Evolutionary conservation across 2,329 filamentous ascomycete genomes (phyloP).

Genomic region (Fusarium multiceps): DNA sequence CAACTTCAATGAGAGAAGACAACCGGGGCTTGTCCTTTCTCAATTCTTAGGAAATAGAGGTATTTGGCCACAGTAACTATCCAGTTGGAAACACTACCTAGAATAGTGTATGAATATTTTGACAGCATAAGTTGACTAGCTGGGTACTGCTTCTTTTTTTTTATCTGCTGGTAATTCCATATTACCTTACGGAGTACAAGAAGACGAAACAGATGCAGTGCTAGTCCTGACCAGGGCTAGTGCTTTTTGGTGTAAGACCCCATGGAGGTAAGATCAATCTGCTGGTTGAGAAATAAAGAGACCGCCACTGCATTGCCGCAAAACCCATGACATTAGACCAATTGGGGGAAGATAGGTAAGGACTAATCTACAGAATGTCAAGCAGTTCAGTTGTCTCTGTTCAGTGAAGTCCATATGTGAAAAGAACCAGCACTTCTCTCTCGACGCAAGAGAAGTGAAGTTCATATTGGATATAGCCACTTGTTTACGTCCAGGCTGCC

Average conservation of each 20-base stretch:
- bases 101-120: not conserved
- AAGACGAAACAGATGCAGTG: not conserved
- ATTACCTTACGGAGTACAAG: no score
- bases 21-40: not conserved
- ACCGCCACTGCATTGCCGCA: not conserved
- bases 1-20: not conserved
- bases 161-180: no score
- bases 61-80: not conserved
- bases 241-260: not conserved
- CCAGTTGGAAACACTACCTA: not conserved
- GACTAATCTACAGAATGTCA: not conserved
- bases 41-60: not conserved
- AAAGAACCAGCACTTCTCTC: not conserved
- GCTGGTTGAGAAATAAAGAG: not conserved
- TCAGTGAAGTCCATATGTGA: not conserved
- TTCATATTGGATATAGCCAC: not conserved
- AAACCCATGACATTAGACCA: not conserved
- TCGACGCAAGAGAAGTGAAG: not conserved
- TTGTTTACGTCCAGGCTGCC: not conserved
- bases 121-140: not conserved
- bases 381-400: not conserved
- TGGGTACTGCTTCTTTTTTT: no score
- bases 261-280: not conserved
- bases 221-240: not conserved
- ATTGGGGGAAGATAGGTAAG: not conserved